Percentiles rank a stretch among this genome's conserved stretches.
Evolutionary conservation across 2,329 filamentous ascomycete genomes (phyloP).

Genomic region (Colletotrichum lindemuthianum): DNA sequence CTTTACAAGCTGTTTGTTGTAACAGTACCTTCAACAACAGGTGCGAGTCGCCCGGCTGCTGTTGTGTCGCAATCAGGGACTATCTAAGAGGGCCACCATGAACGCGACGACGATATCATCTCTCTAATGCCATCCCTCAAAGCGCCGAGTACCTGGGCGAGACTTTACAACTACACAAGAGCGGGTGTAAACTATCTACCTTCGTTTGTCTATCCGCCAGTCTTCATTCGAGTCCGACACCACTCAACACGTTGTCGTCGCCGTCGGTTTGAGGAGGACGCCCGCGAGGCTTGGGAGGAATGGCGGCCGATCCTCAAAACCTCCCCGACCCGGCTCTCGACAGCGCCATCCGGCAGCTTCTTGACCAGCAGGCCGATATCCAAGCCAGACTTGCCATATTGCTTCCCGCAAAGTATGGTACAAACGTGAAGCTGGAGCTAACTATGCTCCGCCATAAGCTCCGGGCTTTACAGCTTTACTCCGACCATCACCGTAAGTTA

Average conservation of each 20-base stretch:
- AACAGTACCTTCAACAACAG: background rate
- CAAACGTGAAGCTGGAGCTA: slow-evolving; percentile 60
- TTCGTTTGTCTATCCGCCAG: background rate
- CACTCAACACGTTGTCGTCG: slow-evolving; percentile 17
- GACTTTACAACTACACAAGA: slow-evolving; percentile 3
- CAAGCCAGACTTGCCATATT: slow-evolving; percentile 60
- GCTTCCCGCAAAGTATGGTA: slow-evolving; percentile 58
- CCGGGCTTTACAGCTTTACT: slow-evolving; percentile 58
- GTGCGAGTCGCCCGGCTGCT: too few species aligned
- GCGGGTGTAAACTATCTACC: background rate
- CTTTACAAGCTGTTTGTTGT: background rate
- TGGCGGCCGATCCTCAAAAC: slow-evolving; percentile 37
- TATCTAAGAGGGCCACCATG: slow-evolving; percentile 16
- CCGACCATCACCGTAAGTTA: slow-evolving; percentile 59
- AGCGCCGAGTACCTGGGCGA: slow-evolving; percentile 8
- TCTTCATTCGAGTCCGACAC: slow-evolving; percentile 6
- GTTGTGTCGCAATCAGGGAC: background rate
- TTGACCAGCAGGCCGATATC: slow-evolving; percentile 64
- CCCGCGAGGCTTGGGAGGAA: slow-evolving; percentile 35
- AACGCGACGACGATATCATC: slow-evolving; percentile 1
- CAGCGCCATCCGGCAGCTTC: slow-evolving; percentile 55
- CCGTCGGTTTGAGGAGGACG: slow-evolving; percentile 34
- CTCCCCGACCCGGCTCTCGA: slow-evolving; percentile 52
- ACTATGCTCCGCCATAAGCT: slow-evolving; percentile 67
- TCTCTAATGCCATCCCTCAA: slow-evolving; percentile 19